Evolutionary conservation across 2,329 filamentous ascomycete species (phyloP), one percentile per base, ranked within the genome.

Genomic region (Fusarium sp.): DNA sequence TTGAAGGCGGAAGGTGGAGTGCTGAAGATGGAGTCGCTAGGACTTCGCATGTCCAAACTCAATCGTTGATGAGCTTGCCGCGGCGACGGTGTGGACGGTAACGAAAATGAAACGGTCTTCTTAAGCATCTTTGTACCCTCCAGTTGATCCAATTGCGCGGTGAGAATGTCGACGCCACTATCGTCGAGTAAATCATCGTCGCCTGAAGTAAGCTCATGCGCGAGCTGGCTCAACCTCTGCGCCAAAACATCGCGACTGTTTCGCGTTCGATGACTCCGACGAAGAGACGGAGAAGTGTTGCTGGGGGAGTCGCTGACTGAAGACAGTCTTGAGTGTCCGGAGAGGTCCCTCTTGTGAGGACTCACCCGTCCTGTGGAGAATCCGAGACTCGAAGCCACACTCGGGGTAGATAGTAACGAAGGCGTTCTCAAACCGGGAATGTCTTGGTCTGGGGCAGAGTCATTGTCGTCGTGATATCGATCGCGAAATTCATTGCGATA

Each of bases 191-290:
- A 63, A 50, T 77, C 76, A 58, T 74, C 71, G 49, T 75, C 73
- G 52, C 72, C 73, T 54, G 74, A 72, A 20, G 78, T 75, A 46
- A 81, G 76, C 50, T 78, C 77, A 63, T 78, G 77, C 6, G 79
- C 79, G 27, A 81, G 77, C 42, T 79, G 75, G 52, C 75, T 79
- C 33, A 81, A 70, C 18, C 80, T 77, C 57, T 76, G 72, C 13
- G 85, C 80, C 52, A 87, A 79, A 23, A 82, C 79, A 63, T 85
- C 67, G 29, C 72, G 72, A 43, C 43, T 72, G 33, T 59, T 61
- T 31, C 64, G 72, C 11, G 43, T 20, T 18, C 63, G 59, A 18
- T 56, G 47, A 33, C 49, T 59, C 39, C 70, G 62, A 10, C 70
- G 69, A 11, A 50, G 39, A 56, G 70, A 70, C 21, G 74, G 71